Percentiles rank a stretch among this genome's conserved stretches.
phyloP scores from a whole-genome alignment of 2,329 filamentous ascomycete species.

The Calonectria pauciramosa region DNA sequence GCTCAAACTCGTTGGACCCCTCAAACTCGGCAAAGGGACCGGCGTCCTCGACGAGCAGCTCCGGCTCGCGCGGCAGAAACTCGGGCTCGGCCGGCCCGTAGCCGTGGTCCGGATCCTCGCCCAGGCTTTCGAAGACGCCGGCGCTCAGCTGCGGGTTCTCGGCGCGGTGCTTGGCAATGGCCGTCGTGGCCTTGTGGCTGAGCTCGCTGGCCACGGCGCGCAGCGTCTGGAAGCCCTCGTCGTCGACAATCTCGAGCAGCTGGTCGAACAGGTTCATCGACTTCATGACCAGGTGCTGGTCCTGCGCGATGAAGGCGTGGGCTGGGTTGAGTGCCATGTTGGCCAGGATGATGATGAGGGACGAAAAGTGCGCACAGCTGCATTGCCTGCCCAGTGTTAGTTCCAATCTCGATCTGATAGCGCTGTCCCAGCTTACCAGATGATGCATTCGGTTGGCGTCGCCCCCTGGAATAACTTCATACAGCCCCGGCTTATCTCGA shows the following conservation, averaged over 20 bases:
- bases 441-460: slow-evolving; percentile 48
- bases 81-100: neutral
- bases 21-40: slow-evolving; percentile 27
- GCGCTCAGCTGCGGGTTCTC: neutral
- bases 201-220: slow-evolving; percentile 36
- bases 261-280: slow-evolving; percentile 47
- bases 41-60: neutral
- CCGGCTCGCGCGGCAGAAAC: slow-evolving; percentile 2
- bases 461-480: slow-evolving; percentile 49
- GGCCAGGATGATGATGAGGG: slow-evolving; percentile 50
- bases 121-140: slow-evolving; percentile 15
- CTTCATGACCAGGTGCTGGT: slow-evolving; percentile 47
- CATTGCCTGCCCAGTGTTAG: slow-evolving; percentile 42
- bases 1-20: neutral
- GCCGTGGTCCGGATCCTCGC: neutral
- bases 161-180: slow-evolving; percentile 27
- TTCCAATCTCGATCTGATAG: accelerated
- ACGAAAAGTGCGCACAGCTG: slow-evolving; percentile 49
- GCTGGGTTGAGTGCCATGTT: slow-evolving; percentile 50
- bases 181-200: slow-evolving; percentile 34
- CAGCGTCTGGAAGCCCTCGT: slow-evolving; percentile 30
- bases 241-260: slow-evolving; percentile 36
- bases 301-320: slow-evolving; percentile 41
- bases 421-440: slow-evolving; percentile 44
- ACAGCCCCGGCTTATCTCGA: slow-evolving; percentile 51